These are phyloP conservation scores for Bruguiera hainesii DNA, from an alignment of 441 rosid genomes.

Conservation along the genomic window DNA sequence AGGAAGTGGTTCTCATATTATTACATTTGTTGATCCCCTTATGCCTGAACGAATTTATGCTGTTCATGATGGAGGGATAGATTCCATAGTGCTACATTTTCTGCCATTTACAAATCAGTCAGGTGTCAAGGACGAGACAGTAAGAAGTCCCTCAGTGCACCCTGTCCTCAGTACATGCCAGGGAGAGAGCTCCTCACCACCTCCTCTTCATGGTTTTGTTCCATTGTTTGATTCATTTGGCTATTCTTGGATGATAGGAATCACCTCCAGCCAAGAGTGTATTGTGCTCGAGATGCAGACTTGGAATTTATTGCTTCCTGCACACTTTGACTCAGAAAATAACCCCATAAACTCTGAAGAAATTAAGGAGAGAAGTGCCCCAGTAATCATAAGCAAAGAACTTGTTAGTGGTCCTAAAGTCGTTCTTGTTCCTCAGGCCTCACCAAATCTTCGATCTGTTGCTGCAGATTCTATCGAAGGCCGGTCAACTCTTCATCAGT, in stretches of 20 bases:
- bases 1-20: constrained; percentile 44
- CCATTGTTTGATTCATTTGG: constrained; percentile 85
- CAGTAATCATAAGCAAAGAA: constrained; percentile 80
- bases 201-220: constrained; percentile 63
- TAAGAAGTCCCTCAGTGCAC: constrained; percentile 76
- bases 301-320: constrained; percentile 76
- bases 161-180: constrained; percentile 86
- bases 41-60: constrained; percentile 78
- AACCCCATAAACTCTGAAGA: constrained; percentile 31
- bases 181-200: constrained; percentile 46
- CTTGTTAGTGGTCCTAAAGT: constrained; percentile 80
- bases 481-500: constrained; percentile 78
- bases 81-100: constrained; percentile 84
- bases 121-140: constrained; percentile 64
- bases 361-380: constrained; percentile 43
- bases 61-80: constrained; percentile 82
- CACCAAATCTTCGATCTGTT: constrained; percentile 66
- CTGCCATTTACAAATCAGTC: constrained; percentile 91
- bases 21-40: constrained; percentile 64
- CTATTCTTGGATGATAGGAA: constrained; percentile 76
- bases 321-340: constrained; percentile 46
- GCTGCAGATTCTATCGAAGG: constrained; percentile 93
- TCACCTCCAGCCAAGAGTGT: constrained; percentile 67
- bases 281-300: constrained; percentile 82
- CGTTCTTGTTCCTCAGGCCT: constrained; percentile 71